A percentile compares a stretch with the other conserved stretches of the same genome.
phyloP scores from a whole-genome alignment of 352 stramenopile genomes.

The Globisporangium viniferum region DNA sequence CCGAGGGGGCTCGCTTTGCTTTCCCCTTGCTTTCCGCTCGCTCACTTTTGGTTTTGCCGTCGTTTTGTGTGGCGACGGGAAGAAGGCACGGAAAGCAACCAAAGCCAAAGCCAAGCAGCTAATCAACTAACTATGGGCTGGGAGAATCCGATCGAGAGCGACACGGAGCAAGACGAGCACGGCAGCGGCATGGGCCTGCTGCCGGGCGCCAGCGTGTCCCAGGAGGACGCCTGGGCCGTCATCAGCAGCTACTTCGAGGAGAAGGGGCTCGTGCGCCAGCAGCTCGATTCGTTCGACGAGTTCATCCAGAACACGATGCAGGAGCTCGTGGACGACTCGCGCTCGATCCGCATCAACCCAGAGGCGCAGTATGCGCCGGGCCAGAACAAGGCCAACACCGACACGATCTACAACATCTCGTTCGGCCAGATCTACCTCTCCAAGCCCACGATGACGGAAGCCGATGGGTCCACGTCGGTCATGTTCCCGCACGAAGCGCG shows the following conservation, averaged over 20 bases:
- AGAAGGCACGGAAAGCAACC: slow-evolving; percentile 12
- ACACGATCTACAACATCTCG: slow-evolving; percentile 94
- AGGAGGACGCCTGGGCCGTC: slow-evolving; percentile 99
- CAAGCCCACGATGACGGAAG: slow-evolving; percentile 97
- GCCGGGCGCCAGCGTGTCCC: slow-evolving; percentile 87
- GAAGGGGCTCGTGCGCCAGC: slow-evolving; percentile 99
- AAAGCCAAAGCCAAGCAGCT: neutral
- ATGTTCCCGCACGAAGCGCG: slow-evolving; percentile 99
- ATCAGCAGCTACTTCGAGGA: slow-evolving; percentile 99
- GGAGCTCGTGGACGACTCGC: slow-evolving; percentile 97
- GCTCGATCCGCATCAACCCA: slow-evolving; percentile 95
- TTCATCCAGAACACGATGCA: slow-evolving; percentile 99
- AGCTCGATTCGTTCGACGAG: slow-evolving; percentile 99
- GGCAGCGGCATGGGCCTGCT: slow-evolving; percentile 49
- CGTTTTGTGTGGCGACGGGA: slow-evolving; percentile 13
- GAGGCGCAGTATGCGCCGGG: slow-evolving; percentile 96
- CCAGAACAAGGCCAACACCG: slow-evolving; percentile 89
- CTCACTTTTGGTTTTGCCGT: slow-evolving; percentile 35
- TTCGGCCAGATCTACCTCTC: slow-evolving; percentile 99
- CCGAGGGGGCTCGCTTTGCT: no score
- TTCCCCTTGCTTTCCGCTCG: neutral
- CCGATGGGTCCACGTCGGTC: slow-evolving; percentile 95
- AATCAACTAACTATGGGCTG: slow-evolving; percentile 43
- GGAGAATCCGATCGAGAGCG: slow-evolving; percentile 65
- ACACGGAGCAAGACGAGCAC: slow-evolving; percentile 45